Conservation (phyloP, 305 asterid genomes). For the Fraxinus nigra region DNA sequence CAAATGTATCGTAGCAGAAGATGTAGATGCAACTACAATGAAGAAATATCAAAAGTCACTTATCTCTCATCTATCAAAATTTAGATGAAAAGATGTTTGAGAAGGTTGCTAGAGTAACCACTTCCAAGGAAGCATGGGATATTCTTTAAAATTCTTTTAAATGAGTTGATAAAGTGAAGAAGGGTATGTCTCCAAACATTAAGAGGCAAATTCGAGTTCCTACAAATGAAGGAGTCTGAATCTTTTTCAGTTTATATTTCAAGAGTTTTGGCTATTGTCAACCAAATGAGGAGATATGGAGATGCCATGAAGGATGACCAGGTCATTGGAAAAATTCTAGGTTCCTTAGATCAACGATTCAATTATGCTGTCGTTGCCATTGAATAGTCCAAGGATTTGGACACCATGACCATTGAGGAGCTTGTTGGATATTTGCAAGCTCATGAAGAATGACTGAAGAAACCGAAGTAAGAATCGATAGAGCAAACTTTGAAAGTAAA, state of each 20-base stretch:
- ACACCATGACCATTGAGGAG: too few species aligned
- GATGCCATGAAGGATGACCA: neutral
- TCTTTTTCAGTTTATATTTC: neutral
- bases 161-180: neutral
- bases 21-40: neutral
- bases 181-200: neutral
- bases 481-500: too few species aligned
- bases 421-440: too few species aligned
- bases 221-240: neutral
- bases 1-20: neutral
- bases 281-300: neutral
- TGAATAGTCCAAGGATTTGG: too few species aligned
- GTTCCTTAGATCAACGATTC: too few species aligned
- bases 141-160: too few species aligned
- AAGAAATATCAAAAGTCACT: neutral
- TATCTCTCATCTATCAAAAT: neutral
- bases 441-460: too few species aligned
- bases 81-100: neutral
- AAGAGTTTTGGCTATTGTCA: neutral
- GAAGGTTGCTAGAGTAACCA: too few species aligned
- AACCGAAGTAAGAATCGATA: too few species aligned
- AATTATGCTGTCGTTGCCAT: too few species aligned
- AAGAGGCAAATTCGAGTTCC: neutral
- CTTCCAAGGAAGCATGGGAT: too few species aligned
- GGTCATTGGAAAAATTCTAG: too few species aligned